Evolutionary conservation across 2,329 filamentous ascomycete species (phyloP).

Genomic region (Pseudogymnoascus pannorum): DNA sequence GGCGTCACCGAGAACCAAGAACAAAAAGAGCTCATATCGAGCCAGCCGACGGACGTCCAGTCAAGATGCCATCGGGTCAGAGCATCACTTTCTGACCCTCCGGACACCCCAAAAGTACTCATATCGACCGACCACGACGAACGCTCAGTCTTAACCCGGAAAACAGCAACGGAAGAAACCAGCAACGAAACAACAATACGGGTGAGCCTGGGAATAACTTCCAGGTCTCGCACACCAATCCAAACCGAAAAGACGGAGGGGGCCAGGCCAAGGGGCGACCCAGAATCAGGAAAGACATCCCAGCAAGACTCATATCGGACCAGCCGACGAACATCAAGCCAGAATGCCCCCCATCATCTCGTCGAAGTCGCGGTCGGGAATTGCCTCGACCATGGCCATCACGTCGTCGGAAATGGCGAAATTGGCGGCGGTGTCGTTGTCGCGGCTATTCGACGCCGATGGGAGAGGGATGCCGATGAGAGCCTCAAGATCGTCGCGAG

Average conservation of each 20-base stretch:
- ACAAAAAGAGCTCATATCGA: not conserved
- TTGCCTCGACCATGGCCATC: not conserved
- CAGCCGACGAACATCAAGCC: not conserved
- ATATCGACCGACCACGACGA: not conserved
- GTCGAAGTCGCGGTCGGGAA: not conserved
- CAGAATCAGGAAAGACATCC: not conserved
- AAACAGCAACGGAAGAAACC: not conserved
- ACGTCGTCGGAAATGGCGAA: constrained; percentile 8
- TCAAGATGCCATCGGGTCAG: not conserved
- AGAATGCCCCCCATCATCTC: not conserved
- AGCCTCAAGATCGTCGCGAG: constrained; percentile 1
- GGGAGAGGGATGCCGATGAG: not conserved
- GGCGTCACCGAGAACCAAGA: not conserved
- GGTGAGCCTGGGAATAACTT: constrained; percentile 1
- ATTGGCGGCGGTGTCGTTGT: not conserved
- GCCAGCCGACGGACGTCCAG: not conserved
- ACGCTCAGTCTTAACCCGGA: not conserved
- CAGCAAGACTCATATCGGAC: not conserved
- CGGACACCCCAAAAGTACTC: not conserved
- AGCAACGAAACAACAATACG: not conserved
- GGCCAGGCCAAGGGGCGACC: not conserved
- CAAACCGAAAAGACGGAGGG: not conserved
- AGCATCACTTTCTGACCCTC: constrained; percentile 7
- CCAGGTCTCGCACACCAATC: not conserved
- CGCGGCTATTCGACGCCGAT: not conserved